A percentile compares a stretch with the other conserved stretches of the same genome.
These are phyloP conservation scores for Lactifluus volemus DNA, from an alignment of 768 basidiomycete genomes.

Conservation along the genomic window DNA sequence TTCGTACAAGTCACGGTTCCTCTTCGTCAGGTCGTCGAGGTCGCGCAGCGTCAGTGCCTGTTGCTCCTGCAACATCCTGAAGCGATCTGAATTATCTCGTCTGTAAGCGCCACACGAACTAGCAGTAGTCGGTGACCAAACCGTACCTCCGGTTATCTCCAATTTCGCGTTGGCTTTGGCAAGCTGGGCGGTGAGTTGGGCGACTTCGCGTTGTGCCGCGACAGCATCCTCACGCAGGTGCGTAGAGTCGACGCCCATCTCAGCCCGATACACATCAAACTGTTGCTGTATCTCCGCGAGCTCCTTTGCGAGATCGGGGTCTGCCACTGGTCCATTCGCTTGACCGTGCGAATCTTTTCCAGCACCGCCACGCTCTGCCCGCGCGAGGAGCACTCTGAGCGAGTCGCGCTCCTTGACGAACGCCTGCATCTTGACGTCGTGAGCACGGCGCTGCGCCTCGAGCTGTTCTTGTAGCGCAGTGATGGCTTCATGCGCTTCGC, in stretches of 20 bases:
- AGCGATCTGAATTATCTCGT: conserved; percentile 43
- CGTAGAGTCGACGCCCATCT: conserved; percentile 72
- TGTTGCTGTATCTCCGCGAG: conserved; percentile 67
- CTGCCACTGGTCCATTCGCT: conserved; percentile 2
- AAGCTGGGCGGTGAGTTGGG: conserved; percentile 52
- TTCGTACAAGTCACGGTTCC: conserved; percentile 65
- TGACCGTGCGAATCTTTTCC: conserved; percentile 22
- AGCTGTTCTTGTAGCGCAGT: conserved; percentile 68
- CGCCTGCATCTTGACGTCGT: conserved; percentile 63
- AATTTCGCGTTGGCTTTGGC: conserved; percentile 81
- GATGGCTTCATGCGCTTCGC: conserved; percentile 85
- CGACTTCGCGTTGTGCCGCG: conserved; percentile 57
- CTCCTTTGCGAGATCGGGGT: conserved; percentile 43
- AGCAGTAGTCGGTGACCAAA: not conserved
- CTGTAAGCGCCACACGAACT: not conserved
- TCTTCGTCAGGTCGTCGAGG: conserved; percentile 54
- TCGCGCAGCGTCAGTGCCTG: conserved; percentile 52
- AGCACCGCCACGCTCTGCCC: conserved; percentile 34
- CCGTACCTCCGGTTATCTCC: conserved; percentile 67
- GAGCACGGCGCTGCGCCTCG: conserved; percentile 65
- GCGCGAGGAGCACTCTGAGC: conserved; percentile 61
- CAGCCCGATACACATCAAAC: conserved; percentile 71
- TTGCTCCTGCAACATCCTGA: conserved; percentile 64
- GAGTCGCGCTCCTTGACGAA: conserved; percentile 86
- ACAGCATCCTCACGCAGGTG: conserved; percentile 64